Base-by-base conservation (phyloP, 768 basidiomycete species). In the Lactarius tabidus region DNA sequence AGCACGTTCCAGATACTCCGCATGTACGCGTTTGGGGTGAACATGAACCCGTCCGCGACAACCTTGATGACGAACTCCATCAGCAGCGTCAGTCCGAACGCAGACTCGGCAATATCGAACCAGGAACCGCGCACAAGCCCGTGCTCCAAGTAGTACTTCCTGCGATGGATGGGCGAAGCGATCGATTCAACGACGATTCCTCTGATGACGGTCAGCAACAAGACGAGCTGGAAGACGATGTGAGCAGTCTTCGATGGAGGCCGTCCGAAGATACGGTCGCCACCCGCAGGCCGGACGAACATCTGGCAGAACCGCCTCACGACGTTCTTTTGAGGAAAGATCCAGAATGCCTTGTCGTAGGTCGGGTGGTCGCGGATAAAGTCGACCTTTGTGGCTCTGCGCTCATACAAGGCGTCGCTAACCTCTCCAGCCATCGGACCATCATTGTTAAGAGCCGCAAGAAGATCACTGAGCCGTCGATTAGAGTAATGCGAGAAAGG, bases 1-100 rank as follows among this genome's bases (percentile, higher is more conserved):
- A 98, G 77, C 70, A 89, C 75, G 74, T 98, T 98, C 94, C 95
- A 98, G 9, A 95, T 87, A 67, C 90, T 91, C 31, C 88, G 87
- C 33, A 97, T 74, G 73, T 98, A 98, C 0, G 94, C 93, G 70
- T 95, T 95, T 0, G 94, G 94, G 0, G 91, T 88, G 77, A 95
- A 94, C 17, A 90, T 72, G 74, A 96, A 90, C 0, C 96, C 96
- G 72, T 98, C 96, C 1, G 96, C 96, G 55, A 93, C 78, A 73
- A 95, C 77, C 76, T 98, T 98, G 85, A 97, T 86, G 67, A 89
- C 60, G 70, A 95, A 94, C 72, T 98, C 96, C 62, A 87, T 68
- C 53, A 95, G 77, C 26, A 96, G 85, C 6, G 81, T 76, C 68
- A 88, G 76, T 0, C 88, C 89, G 63, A 97, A 88, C 0, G 82